Percentiles rank a stretch among this genome's conserved stretches.
These are phyloP conservation scores for Fraxinus angustifolia DNA, from an alignment of 305 asterid genomes.

Conservation along the genomic window DNA sequence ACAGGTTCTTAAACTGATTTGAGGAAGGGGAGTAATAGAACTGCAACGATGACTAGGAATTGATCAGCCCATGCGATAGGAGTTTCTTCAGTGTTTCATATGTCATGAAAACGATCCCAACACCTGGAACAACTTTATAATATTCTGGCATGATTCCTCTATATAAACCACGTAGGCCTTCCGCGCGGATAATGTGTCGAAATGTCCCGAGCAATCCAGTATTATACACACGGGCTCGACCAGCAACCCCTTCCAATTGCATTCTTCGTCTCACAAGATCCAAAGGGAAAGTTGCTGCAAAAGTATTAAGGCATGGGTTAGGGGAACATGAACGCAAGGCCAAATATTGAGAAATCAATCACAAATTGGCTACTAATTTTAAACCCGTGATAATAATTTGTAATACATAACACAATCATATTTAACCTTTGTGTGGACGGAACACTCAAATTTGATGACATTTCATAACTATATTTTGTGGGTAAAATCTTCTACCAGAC, in stretches of 20 bases:
- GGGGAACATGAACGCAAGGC: neutral
- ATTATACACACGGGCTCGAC: constrained; percentile 80
- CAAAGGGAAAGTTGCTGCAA: constrained; percentile 86
- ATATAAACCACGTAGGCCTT: constrained; percentile 83
- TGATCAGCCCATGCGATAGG: constrained; percentile 50
- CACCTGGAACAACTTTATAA: constrained; percentile 94
- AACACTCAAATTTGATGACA: neutral
- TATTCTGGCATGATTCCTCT: constrained; percentile 95
- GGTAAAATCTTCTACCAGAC: neutral
- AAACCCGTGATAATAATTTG: neutral
- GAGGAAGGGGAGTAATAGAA: neutral
- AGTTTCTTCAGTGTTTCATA: constrained; percentile 85
- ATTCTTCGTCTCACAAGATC: constrained; percentile 96
- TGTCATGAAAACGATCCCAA: constrained; percentile 95
- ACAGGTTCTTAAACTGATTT: neutral
- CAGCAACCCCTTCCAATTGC: constrained; percentile 94
- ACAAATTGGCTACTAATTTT: neutral
- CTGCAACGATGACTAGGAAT: constrained; percentile 25
- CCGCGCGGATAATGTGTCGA: constrained; percentile 54
- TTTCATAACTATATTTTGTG: neutral
- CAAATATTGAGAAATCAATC: neutral
- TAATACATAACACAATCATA: neutral
- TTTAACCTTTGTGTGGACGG: neutral
- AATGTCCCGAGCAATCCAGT: constrained; percentile 76
- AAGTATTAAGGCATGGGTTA: neutral